These are phyloP conservation scores for Ogataea paraovalis DNA, from an alignment of 805 yeast species.

Conservation along the genomic window DNA sequence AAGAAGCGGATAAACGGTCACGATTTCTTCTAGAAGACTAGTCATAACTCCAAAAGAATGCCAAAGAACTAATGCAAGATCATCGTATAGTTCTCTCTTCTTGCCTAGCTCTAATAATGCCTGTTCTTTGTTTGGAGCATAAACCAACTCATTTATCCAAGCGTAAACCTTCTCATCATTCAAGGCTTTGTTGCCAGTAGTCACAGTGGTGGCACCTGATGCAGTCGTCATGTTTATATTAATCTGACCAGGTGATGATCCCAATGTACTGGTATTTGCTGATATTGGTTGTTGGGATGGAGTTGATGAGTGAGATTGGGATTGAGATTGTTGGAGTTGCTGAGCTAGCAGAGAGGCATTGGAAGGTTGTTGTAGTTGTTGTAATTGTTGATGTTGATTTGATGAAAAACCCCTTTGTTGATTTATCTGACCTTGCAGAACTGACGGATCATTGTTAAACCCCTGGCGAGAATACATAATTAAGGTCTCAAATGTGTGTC, in stretches of 20 bases:
- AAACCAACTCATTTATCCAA: conserved; percentile 86
- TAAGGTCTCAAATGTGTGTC: neutral
- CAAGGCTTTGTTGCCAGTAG: conserved; percentile 36
- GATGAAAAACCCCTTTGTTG: conserved; percentile 12
- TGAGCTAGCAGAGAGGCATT: conserved; percentile 23
- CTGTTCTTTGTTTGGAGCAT: conserved; percentile 89
- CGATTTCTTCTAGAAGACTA: conserved; percentile 80
- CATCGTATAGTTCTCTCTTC: conserved; percentile 92
- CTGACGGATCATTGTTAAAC: conserved; percentile 8
- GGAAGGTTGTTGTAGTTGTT: conserved; percentile 11
- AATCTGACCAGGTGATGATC: conserved; percentile 4
- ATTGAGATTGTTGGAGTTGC: conserved; percentile 21
- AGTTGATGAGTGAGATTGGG: conserved; percentile 6
- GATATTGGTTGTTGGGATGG: conserved; percentile 11
- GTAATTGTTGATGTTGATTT: conserved; percentile 10
- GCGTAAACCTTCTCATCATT: conserved; percentile 81
- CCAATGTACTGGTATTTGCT: neutral
- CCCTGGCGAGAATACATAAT: conserved; percentile 4
- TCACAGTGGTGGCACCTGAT: conserved; percentile 15
- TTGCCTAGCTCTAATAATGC: conserved; percentile 90
- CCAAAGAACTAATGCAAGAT: conserved; percentile 90
- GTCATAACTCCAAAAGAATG: conserved; percentile 97
- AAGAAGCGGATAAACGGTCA: conserved; percentile 82
- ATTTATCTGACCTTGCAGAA: conserved; percentile 15
- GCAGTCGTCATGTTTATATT: neutral